Percentiles rank a stretch among this genome's conserved stretches.
Conservation (phyloP, 164 flowering plant species). For the Houttuynia cordata region DNA sequence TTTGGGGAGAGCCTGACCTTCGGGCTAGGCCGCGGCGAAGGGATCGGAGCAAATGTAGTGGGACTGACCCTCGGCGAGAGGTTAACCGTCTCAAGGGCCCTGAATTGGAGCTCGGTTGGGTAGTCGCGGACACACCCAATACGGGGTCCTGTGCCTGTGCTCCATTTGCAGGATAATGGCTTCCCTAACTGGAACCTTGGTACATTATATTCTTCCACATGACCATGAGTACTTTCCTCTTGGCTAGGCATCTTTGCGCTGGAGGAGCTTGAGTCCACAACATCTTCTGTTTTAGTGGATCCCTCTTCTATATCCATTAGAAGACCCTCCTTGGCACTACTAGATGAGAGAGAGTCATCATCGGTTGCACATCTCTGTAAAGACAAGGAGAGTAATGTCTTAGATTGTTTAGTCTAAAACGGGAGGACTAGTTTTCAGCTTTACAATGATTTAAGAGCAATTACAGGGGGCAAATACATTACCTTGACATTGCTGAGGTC, state of each 20-base stretch:
- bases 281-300: no score
- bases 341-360: constrained; percentile 28
- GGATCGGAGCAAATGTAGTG: constrained; percentile 39
- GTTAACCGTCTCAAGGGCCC: constrained; percentile 71
- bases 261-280: neutral
- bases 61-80: constrained; percentile 42
- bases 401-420: neutral
- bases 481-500: constrained; percentile 70
- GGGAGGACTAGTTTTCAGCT: neutral
- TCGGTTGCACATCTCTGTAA: constrained; percentile 58
- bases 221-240: neutral
- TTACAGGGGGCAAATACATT: neutral
- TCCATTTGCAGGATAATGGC: constrained; percentile 68
- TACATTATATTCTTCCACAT: constrained; percentile 8
- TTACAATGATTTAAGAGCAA: neutral
- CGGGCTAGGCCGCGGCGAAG: constrained; percentile 75
- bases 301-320: neutral
- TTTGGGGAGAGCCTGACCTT: constrained; percentile 64
- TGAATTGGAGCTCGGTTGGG: constrained; percentile 52
- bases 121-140: constrained; percentile 82
- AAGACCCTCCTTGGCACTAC: constrained; percentile 1
- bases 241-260: neutral
- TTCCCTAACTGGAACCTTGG: constrained; percentile 24
- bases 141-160: constrained; percentile 67
- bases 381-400: neutral